Conservation (phyloP, 2,329 filamentous ascomycete species). For the Epicoccum nigrum region DNA sequence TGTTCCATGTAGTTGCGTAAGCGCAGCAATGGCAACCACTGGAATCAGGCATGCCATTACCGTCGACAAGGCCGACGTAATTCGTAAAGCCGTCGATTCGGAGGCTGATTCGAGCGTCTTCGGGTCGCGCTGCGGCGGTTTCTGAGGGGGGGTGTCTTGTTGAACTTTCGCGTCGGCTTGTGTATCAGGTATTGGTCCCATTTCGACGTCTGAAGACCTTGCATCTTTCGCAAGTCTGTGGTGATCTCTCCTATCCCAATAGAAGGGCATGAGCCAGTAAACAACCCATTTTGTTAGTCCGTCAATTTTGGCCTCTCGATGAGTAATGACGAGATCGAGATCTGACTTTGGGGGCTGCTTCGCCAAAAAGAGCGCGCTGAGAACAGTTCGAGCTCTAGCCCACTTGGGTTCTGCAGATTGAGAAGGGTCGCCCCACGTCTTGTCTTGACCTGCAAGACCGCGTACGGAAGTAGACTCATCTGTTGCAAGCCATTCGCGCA, state of each 20-base stretch:
- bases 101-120: background rate
- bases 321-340: background rate
- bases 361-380: background rate
- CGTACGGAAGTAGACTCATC: too few relatives aligned
- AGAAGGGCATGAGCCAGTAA: background rate
- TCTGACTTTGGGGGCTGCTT: background rate
- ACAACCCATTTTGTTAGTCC: constrained; percentile 3
- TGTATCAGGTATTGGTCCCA: too few relatives aligned
- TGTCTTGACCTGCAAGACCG: too few relatives aligned
- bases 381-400: background rate
- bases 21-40: background rate
- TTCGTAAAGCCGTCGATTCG: background rate
- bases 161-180: too few relatives aligned
- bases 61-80: background rate
- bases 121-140: too few relatives aligned
- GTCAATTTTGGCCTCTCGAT: constrained; percentile 1
- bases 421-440: too few relatives aligned
- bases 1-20: background rate
- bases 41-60: constrained; percentile 2
- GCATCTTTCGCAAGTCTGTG: too few relatives aligned
- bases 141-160: too few relatives aligned
- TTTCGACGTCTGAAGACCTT: too few relatives aligned
- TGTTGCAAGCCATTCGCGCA: background rate
- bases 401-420: too few relatives aligned
- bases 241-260: background rate